These are phyloP conservation scores for Alternaria conjuncta DNA, from an alignment of 2,329 filamentous ascomycete genomes.

Conservation along the genomic window DNA sequence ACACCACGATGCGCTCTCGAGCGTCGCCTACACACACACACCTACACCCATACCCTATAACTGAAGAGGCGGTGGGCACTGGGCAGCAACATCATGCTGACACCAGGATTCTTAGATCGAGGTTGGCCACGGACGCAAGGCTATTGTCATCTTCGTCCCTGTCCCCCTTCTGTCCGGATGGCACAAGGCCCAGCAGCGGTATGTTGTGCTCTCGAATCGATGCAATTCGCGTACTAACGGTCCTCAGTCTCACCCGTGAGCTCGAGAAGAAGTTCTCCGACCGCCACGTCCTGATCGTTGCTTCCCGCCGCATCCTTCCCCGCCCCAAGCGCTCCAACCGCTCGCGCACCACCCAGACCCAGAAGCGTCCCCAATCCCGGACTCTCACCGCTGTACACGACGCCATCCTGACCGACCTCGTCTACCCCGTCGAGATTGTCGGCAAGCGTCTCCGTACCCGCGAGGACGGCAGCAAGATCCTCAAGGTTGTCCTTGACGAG, in stretches of 20 bases:
- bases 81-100: constrained; percentile 60
- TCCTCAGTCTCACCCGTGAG: constrained; percentile 90
- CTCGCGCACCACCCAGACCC: constrained; percentile 93
- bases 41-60: constrained; percentile 26
- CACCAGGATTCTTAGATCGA: constrained; percentile 82
- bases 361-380: constrained; percentile 98
- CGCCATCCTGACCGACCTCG: constrained; percentile 95
- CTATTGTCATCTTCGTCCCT: constrained; percentile 99
- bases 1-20: constrained; percentile 34
- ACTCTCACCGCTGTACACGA: constrained; percentile 99
- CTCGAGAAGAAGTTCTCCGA: constrained; percentile 99
- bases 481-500: constrained; percentile 99
- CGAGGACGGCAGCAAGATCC: constrained; percentile 97
- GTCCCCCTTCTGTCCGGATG: constrained; percentile 97
- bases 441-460: constrained; percentile 98
- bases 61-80: constrained; percentile 64
- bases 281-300: constrained; percentile 98
- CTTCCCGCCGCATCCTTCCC: constrained; percentile 97
- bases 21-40: constrained; percentile 28
- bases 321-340: constrained; percentile 98
- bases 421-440: constrained; percentile 99
- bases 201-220: constrained; percentile 53
- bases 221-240: constrained; percentile 8
- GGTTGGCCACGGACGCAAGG: constrained; percentile 99
- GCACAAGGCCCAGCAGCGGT: constrained; percentile 99